These are phyloP conservation scores for Lipomyces sp. DNA, from an alignment of 805 yeast species.

Conservation along the genomic window DNA sequence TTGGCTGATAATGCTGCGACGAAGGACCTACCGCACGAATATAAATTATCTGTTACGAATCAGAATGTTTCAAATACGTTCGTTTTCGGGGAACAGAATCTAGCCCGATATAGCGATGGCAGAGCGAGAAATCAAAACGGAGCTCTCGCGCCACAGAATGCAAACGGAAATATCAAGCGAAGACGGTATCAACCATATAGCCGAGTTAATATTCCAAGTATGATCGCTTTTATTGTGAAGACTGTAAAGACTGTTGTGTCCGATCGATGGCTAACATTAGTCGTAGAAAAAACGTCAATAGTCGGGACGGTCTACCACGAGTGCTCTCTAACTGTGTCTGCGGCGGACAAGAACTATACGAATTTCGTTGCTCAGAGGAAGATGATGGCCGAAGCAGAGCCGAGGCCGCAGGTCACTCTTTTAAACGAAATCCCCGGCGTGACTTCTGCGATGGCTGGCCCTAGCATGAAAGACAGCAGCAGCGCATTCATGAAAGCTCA, in stretches of 20 bases:
- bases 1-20: conserved; percentile 50
- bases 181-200: conserved; percentile 35
- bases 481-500: conserved; percentile 64
- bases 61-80: conserved; percentile 82
- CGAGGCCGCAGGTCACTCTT: conserved; percentile 68
- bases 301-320: conserved; percentile 91
- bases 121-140: conserved; percentile 5
- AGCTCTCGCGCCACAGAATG: conserved; percentile 6
- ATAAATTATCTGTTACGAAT: conserved; percentile 77
- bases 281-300: conserved; percentile 67
- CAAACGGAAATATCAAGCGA: conserved; percentile 10
- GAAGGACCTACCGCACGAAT: conserved; percentile 76
- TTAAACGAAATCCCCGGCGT: conserved; percentile 85
- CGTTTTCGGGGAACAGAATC: conserved; percentile 85
- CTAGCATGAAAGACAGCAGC: conserved; percentile 71
- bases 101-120: conserved; percentile 41
- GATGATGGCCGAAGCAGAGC: conserved; percentile 51
- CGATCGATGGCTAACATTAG: not conserved
- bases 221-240: conserved; percentile 3
- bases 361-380: conserved; percentile 64
- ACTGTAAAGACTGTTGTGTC: not conserved
- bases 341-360: conserved; percentile 69
- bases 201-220: conserved; percentile 38
- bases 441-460: conserved; percentile 83
- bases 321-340: conserved; percentile 62